Base-by-base conservation (phyloP, 257 asterid species). In the Linderniella brevidens region DNA sequence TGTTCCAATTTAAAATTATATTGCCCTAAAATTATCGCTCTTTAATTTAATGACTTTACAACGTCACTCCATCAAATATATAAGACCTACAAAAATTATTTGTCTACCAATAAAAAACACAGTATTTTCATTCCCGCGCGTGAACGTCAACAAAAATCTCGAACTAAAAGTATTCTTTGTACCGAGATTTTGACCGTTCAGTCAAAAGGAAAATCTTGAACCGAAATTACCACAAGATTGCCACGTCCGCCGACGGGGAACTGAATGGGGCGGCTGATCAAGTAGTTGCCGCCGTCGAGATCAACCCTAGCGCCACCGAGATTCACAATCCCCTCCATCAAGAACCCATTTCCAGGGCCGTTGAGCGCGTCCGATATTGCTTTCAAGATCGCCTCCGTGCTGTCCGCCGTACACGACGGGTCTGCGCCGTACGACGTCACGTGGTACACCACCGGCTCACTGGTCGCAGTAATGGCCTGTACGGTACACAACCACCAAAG, bases 231-330 rank as follows among this genome's bases (percentile, higher is more conserved):
- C 70, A 76, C 59, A 3, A 88, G 36, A 60, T 88, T 84, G 25
- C 94, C 96, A 18, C 62, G 68, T 49, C 92, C 87, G 17, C 83
- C 59, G 17, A 76, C 49, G 5, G 87, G 82, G 40, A 88, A 68
- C 13, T 59, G 69, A 12, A 88, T 45, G 0, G 98, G 87, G 5
- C 80, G 94, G 64, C 69, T 70, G 62, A 88, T 77, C 63, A 84
- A 48, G 63, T 84, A 84, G 71, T 60, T 60, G 0, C 98, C 96
- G n/a, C 96, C 96, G 46, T 84, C 92, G 35, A 88, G 98, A 64
- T 71, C 66, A 29, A 88, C 56, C 50, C 73, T 67, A 14, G 81
- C 87, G 11, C 98, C 98, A 11, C 96, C 98, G 25, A 88, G 96
- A 64, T 88, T 80, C 35, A 37, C 65, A 11, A 88, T 66, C 8